Evolutionary conservation across 2,329 filamentous ascomycete species (phyloP).

Genomic region (Xylaria sp.): DNA sequence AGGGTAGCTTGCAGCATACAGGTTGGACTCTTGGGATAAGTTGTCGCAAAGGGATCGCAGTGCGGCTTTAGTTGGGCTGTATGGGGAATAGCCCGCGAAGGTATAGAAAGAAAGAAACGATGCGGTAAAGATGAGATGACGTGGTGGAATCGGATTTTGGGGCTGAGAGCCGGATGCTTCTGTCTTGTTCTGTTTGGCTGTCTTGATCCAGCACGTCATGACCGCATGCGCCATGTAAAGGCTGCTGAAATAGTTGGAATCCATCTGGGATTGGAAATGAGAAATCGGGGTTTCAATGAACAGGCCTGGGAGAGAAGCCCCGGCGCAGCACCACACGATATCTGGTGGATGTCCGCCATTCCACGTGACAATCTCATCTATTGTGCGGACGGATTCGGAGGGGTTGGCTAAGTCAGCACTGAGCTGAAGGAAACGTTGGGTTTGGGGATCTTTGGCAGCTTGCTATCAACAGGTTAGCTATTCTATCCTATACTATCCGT

Average conservation of each 20-base stretch:
- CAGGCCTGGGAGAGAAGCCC: constrained; percentile 59
- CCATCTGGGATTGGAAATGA: constrained; percentile 45
- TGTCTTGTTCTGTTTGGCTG: no score
- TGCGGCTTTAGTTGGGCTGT: constrained; percentile 70
- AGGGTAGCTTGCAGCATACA: constrained; percentile 43
- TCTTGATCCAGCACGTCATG: constrained; percentile 41
- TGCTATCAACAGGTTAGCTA: constrained; percentile 41
- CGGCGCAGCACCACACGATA: constrained; percentile 70
- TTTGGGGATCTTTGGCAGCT: constrained; percentile 54
- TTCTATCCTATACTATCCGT: neutral
- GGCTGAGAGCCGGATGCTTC: no score
- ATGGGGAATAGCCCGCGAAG: constrained; percentile 68
- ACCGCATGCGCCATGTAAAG: constrained; percentile 47
- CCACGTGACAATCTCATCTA: constrained; percentile 65
- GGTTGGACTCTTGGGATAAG: constrained; percentile 62
- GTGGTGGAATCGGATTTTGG: no score
- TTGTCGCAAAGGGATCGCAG: constrained; percentile 69
- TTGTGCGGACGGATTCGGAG: constrained; percentile 60
- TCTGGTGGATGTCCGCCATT: constrained; percentile 62
- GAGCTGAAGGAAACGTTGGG: constrained; percentile 68
- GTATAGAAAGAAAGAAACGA: constrained; percentile 66
- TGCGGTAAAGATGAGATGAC: constrained; percentile 72
- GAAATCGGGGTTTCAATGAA: constrained; percentile 46
- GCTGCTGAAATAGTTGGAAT: constrained; percentile 49
- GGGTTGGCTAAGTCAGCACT: constrained; percentile 67